Evolutionary conservation across 2,329 filamentous ascomycete genomes (phyloP).

Genomic region (Aspergillus fischeri): DNA sequence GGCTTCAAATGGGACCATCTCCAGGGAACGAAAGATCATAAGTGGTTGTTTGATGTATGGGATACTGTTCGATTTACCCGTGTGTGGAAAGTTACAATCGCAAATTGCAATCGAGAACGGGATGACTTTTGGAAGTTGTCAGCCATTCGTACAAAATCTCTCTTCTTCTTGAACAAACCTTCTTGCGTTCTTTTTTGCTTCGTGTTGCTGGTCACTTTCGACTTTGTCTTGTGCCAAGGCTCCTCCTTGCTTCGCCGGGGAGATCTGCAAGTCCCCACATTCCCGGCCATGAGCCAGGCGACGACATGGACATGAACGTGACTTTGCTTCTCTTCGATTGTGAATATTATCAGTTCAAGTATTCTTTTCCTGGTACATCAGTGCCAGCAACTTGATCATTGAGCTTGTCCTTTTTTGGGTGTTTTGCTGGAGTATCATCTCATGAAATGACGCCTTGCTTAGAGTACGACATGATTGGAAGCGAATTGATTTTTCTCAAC

Average conservation of each 20-base stretch:
- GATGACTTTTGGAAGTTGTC: background rate
- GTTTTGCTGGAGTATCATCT: background rate
- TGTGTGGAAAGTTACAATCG: background rate
- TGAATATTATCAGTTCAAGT: constrained; percentile 16
- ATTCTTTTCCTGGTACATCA: constrained; percentile 5
- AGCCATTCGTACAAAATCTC: background rate
- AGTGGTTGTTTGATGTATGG: background rate
- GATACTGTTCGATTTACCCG: background rate
- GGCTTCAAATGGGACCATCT: background rate
- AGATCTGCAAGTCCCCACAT: background rate
- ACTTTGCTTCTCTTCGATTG: constrained; percentile 13
- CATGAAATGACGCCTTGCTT: background rate
- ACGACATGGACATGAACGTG: background rate
- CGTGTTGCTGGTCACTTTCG: background rate
- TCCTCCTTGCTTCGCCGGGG: background rate
- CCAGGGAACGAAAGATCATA: background rate
- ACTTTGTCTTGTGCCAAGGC: background rate
- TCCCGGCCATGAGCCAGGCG: background rate
- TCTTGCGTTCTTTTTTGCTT: background rate
- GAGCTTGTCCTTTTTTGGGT: constrained; percentile 6
- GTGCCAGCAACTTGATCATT: constrained; percentile 15
- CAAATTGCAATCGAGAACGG: background rate
- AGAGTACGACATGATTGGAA: background rate
- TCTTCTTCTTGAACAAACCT: background rate
- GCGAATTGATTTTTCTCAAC: background rate